A percentile compares a stretch with the other conserved stretches of the same genome.
These are phyloP conservation scores for Prunus salicina DNA, from an alignment of 306 rosid species.

Conservation along the genomic window DNA sequence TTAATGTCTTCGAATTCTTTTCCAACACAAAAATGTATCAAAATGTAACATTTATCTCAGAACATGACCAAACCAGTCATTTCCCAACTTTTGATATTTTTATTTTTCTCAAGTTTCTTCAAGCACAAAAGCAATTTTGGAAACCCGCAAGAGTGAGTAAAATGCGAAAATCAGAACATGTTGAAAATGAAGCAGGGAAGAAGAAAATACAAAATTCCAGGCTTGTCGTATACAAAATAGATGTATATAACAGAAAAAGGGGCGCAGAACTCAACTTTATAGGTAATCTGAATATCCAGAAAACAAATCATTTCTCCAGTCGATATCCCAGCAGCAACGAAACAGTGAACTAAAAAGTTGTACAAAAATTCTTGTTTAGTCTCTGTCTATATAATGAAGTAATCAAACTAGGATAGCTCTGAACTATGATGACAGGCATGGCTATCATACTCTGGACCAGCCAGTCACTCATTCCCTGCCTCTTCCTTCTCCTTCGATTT, in stretches of 20 bases:
- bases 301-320: background rate
- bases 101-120: background rate
- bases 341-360: conserved; percentile 34
- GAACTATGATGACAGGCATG: background rate
- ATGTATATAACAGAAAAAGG: background rate
- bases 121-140: too few species aligned
- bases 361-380: conserved; percentile 20
- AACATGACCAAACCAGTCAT: too few species aligned
- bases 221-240: background rate
- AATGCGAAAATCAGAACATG: too few species aligned
- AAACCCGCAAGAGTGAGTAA: too few species aligned
- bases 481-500: conserved; percentile 65
- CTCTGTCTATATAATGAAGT: background rate
- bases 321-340: conserved; percentile 18
- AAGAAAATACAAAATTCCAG: background rate
- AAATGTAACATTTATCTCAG: too few species aligned
- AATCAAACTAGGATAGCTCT: background rate
- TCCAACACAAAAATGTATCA: too few species aligned
- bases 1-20: too few species aligned
- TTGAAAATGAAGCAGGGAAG: background rate
- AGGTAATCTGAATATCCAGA: conserved; percentile 10
- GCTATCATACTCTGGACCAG: background rate
- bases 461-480: conserved; percentile 49
- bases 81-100: too few species aligned
- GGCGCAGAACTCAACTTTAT: background rate